phyloP scores from a whole-genome alignment of 1,139 yeast species.

The Yamadazyma kanchanaburiensis region DNA sequence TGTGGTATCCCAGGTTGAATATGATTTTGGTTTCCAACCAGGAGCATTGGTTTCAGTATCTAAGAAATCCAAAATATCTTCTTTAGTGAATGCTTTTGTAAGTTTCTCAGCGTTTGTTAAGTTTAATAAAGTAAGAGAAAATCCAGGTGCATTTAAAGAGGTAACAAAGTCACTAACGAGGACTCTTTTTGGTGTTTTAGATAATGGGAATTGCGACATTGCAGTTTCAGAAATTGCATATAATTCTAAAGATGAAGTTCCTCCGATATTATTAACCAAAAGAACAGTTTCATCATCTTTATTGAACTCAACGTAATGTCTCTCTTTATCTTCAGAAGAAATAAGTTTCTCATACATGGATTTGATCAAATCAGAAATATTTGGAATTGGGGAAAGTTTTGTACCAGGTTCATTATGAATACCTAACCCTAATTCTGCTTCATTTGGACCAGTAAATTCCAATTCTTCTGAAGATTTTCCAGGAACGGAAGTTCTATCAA shows the following conservation, averaged over 20 bases:
- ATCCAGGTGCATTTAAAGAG: slow-evolving; percentile 88
- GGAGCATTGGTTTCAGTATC: slow-evolving; percentile 76
- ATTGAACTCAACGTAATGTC: slow-evolving; percentile 68
- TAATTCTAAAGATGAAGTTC: slow-evolving; percentile 75
- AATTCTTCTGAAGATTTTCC: slow-evolving; percentile 58
- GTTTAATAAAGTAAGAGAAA: slow-evolving; percentile 74
- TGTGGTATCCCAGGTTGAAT: slow-evolving; percentile 22
- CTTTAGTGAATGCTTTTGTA: slow-evolving; percentile 22
- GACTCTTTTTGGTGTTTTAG: slow-evolving; percentile 55
- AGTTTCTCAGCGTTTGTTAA: slow-evolving; percentile 43
- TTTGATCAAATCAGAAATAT: slow-evolving; percentile 52
- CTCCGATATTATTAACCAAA: slow-evolving; percentile 78
- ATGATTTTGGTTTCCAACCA: slow-evolving; percentile 65
- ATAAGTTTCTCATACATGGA: slow-evolving; percentile 54
- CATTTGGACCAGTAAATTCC: slow-evolving; percentile 42
- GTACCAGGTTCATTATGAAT: slow-evolving; percentile 94
- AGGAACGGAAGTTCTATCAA: slow-evolving; percentile 88
- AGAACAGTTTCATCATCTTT: slow-evolving; percentile 63
- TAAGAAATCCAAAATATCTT: slow-evolving; percentile 44
- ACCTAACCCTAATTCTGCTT: slow-evolving; percentile 91
- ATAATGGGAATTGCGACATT: slow-evolving; percentile 46
- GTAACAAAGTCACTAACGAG: slow-evolving; percentile 77
- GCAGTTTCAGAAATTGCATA: slow-evolving; percentile 59
- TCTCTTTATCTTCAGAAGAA: slow-evolving; percentile 54
- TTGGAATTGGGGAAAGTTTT: slow-evolving; percentile 69